Conservation (phyloP, 108 stramenopile genomes). For the Thalassiosira profunda region DNA sequence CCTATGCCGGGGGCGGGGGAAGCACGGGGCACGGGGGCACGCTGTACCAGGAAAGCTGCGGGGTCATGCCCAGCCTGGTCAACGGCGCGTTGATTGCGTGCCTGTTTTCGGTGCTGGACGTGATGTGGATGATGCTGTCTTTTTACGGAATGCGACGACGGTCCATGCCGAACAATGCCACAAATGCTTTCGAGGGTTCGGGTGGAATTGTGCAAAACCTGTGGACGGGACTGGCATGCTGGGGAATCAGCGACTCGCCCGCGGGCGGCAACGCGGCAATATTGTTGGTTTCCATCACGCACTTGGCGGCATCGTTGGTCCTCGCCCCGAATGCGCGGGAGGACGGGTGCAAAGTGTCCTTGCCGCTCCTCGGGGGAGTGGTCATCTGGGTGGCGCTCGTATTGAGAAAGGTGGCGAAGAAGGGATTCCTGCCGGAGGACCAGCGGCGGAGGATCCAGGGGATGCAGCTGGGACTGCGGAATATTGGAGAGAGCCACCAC, state of each 20-base stretch:
- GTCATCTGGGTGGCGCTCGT: slow-evolving; percentile 26
- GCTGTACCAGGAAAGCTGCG: slow-evolving; percentile 76
- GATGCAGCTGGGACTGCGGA: too few relatives aligned
- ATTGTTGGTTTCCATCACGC: slow-evolving; percentile 11
- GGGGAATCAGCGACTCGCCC: slow-evolving; percentile 20
- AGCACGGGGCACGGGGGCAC: slow-evolving; percentile 59
- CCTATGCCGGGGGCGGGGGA: slow-evolving; percentile 16
- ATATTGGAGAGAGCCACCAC: too few relatives aligned
- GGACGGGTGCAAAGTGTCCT: slow-evolving; percentile 48
- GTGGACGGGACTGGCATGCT: not conserved
- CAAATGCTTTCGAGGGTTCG: not conserved
- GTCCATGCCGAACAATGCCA: not conserved
- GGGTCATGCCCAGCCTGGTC: slow-evolving; percentile 64
- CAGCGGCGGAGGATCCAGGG: slow-evolving; percentile 41
- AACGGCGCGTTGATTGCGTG: slow-evolving; percentile 68
- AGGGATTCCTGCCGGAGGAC: slow-evolving; percentile 43
- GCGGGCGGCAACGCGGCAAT: slow-evolving; percentile 43
- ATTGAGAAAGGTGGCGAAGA: slow-evolving; percentile 6
- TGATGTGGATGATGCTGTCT: slow-evolving; percentile 85
- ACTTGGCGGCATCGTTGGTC: slow-evolving; percentile 36
- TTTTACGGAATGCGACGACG: slow-evolving; percentile 89
- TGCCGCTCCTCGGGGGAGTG: slow-evolving; percentile 37
- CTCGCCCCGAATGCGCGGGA: slow-evolving; percentile 31
- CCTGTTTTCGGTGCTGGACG: slow-evolving; percentile 77
- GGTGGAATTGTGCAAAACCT: not conserved